These are phyloP conservation scores for Trichopus zeylanicus DNA, from an alignment of 116 monocot species.

Conservation along the genomic window DNA sequence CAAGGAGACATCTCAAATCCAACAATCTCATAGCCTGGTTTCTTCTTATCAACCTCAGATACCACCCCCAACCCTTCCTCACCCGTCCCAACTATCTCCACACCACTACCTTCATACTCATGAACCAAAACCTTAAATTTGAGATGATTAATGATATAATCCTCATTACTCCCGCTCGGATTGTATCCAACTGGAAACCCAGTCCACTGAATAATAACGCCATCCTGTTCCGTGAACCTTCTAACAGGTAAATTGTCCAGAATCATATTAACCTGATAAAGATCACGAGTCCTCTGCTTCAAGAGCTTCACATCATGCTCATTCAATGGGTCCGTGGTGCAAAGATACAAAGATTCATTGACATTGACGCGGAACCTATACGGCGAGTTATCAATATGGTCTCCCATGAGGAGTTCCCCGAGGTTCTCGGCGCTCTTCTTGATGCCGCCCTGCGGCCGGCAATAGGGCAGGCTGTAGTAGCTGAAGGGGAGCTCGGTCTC, in stretches of 20 bases:
- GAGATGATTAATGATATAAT: no score
- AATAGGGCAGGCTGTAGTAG: no score
- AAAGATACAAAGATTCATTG: not conserved
- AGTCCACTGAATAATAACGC: not conserved
- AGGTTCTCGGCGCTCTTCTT: not conserved
- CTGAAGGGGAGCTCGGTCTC: no score
- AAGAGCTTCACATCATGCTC: not conserved
- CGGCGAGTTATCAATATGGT: not conserved
- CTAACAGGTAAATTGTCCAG: not conserved
- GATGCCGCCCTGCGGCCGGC: not conserved
- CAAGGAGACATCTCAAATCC: conserved; percentile 73
- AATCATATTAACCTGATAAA: conserved; percentile 1
- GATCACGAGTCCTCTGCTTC: not conserved
- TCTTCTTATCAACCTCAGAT: conserved; percentile 32
- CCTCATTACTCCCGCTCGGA: no score
- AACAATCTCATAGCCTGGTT: conserved; percentile 64
- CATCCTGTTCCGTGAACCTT: not conserved
- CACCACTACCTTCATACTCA: conserved; percentile 43
- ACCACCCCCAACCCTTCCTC: conserved; percentile 65
- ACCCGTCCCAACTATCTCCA: conserved; percentile 62
- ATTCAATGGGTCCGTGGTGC: not conserved
- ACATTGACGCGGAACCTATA: not conserved
- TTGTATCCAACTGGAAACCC: no score
- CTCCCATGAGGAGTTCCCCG: not conserved
- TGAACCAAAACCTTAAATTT: no score